Conservation (phyloP, 805 yeast genomes). For the Candida cerambycidarum region DNA sequence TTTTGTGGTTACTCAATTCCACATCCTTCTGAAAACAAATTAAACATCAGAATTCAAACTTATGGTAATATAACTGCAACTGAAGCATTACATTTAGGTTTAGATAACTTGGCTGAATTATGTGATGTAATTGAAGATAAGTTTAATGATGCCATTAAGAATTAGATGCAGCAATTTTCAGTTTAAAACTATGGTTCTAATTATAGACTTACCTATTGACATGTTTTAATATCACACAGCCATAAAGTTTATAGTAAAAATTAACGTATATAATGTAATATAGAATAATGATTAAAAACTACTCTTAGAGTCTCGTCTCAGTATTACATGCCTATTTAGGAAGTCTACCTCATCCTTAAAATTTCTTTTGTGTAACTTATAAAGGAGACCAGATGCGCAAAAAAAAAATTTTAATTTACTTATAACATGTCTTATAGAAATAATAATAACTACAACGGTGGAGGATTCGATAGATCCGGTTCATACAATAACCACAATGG, state of each 20-base stretch:
- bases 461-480: constrained; percentile 10
- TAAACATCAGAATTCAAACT: constrained; percentile 92
- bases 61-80: constrained; percentile 83
- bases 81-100: constrained; percentile 89
- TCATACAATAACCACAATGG: constrained; percentile 12
- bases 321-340: constrained; percentile 4
- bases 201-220: no score
- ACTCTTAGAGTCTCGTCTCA: constrained; percentile 5
- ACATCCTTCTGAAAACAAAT: constrained; percentile 90
- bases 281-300: neutral
- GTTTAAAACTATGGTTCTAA: no score
- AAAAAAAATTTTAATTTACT: constrained; percentile 2
- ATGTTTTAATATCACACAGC: no score
- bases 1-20: constrained; percentile 98
- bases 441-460: constrained; percentile 18
- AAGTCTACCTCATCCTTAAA: constrained; percentile 9
- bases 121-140: constrained; percentile 82
- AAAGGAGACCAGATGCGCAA: constrained; percentile 2
- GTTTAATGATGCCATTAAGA: constrained; percentile 60
- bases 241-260: neutral
- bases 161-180: neutral
- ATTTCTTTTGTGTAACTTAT: constrained; percentile 5
- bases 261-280: constrained; percentile 10
- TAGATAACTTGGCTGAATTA: constrained; percentile 77
- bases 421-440: constrained; percentile 12